Percentiles rank a stretch among this genome's conserved stretches.
Evolutionary conservation across 2,329 filamentous ascomycete species (phyloP).

Genomic region (Zasmidium angulare): DNA sequence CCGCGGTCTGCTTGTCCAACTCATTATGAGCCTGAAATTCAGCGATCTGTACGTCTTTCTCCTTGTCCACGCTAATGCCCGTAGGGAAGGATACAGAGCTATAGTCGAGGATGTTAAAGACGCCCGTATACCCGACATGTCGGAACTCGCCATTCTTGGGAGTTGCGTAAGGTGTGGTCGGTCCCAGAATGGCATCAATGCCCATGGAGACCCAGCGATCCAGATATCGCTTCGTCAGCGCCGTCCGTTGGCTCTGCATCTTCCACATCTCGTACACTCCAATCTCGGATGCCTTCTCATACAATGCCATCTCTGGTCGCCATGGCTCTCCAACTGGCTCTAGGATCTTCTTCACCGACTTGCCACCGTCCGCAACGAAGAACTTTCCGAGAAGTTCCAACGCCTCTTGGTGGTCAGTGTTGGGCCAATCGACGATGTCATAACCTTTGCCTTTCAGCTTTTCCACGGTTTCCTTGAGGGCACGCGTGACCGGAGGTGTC

Average conservation of each 20-base stretch:
- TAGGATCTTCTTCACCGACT: slow-evolving; percentile 44
- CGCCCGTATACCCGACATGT: slow-evolving; percentile 44
- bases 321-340: slow-evolving; percentile 45
- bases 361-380: slow-evolving; percentile 55
- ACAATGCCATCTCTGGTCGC: slow-evolving; percentile 51
- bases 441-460: slow-evolving; percentile 53
- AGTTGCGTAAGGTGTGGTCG: slow-evolving; percentile 47
- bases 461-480: slow-evolving; percentile 55
- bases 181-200: slow-evolving; percentile 48
- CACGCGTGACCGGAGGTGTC: slow-evolving; percentile 60
- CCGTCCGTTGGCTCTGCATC: slow-evolving; percentile 48
- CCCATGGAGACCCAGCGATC: slow-evolving; percentile 44
- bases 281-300: slow-evolving; percentile 45
- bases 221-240: slow-evolving; percentile 42
- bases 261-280: slow-evolving; percentile 50
- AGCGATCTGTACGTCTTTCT: slow-evolving; percentile 34
- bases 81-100: slow-evolving; percentile 46
- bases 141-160: slow-evolving; percentile 46
- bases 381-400: slow-evolving; percentile 49
- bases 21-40: slow-evolving; percentile 36
- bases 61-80: slow-evolving; percentile 41
- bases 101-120: slow-evolving; percentile 52
- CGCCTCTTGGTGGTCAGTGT: slow-evolving; percentile 53
- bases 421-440: slow-evolving; percentile 58
- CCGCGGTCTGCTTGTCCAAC: slow-evolving; percentile 40